These are phyloP conservation scores for Sesbania bispinosa DNA, from an alignment of 306 rosid genomes.

Conservation along the genomic window DNA sequence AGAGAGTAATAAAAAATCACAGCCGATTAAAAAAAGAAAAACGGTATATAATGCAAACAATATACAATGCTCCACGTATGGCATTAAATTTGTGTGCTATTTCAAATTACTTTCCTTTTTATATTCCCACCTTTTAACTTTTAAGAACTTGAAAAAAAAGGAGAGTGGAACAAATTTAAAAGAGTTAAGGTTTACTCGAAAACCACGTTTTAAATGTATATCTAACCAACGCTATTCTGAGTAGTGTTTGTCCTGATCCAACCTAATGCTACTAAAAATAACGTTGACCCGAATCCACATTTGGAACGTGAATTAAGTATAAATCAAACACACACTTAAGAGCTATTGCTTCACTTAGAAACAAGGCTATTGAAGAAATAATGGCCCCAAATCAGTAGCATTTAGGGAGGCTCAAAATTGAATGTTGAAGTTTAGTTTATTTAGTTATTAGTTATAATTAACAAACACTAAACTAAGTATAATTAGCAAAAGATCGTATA, in stretches of 20 bases:
- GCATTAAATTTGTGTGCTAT: constrained; percentile 17
- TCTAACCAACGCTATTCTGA: too few relatives aligned
- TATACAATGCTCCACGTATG: neutral
- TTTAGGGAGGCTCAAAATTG: neutral
- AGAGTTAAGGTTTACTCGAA: too few relatives aligned
- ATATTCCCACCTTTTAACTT: constrained; percentile 17
- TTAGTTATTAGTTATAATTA: too few relatives aligned
- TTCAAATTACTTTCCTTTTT: neutral
- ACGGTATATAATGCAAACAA: neutral
- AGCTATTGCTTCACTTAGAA: too few relatives aligned
- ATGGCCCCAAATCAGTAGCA: too few relatives aligned
- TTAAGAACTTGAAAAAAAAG: constrained; percentile 1
- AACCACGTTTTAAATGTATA: too few relatives aligned
- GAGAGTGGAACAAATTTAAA: neutral
- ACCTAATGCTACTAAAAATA: too few relatives aligned
- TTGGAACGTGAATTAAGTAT: too few relatives aligned
- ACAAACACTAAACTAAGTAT: neutral
- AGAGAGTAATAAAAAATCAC: neutral
- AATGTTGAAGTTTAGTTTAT: neutral
- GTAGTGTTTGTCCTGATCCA: too few relatives aligned
- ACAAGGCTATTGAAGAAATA: too few relatives aligned
- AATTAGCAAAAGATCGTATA: neutral
- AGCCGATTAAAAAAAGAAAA: neutral
- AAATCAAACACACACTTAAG: too few relatives aligned
- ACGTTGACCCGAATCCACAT: too few relatives aligned